phyloP scores from a whole-genome alignment of 305 asterid species.

The Rubia peregrina region DNA sequence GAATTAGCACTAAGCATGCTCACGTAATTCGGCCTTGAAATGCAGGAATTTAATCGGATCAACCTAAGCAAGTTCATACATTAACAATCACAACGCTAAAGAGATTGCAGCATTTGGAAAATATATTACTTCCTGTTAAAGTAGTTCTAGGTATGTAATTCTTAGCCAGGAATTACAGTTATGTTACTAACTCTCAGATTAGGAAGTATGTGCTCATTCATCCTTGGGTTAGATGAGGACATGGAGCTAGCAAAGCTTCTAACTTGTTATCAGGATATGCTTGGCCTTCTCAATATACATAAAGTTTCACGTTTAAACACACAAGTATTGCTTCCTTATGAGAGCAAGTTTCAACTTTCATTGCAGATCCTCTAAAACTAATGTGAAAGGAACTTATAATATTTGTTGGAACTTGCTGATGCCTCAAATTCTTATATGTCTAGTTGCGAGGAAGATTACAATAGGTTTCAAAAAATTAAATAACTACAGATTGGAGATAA shows the following conservation, averaged over 20 bases:
- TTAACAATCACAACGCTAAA: slow-evolving; percentile 31
- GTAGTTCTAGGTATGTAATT: slow-evolving; percentile 94
- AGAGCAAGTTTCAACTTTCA: neutral
- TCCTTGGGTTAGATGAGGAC: slow-evolving; percentile 66
- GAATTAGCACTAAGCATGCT: too few species aligned
- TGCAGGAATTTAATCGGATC: too few species aligned
- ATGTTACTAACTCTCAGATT: neutral
- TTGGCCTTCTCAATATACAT: slow-evolving; percentile 83
- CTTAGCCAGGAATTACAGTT: neutral
- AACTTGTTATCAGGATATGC: slow-evolving; percentile 91
- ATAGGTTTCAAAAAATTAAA: neutral
- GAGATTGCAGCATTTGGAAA: slow-evolving; percentile 94
- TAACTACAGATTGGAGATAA: neutral
- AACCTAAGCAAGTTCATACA: too few species aligned
- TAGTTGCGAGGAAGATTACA: neutral
- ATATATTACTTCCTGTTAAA: slow-evolving; percentile 73
- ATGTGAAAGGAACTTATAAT: neutral
- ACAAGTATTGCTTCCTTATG: slow-evolving; percentile 38
- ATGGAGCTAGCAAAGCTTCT: slow-evolving; percentile 91
- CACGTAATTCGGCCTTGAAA: too few species aligned
- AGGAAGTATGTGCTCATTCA: slow-evolving; percentile 7
- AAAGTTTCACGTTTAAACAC: slow-evolving; percentile 86
- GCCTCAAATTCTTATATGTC: neutral
- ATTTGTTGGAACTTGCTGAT: neutral
- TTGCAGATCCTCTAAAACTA: neutral